Evolutionary conservation across 352 stramenopile species (phyloP), one percentile per base, ranked within the genome.

Genomic region (Elongisporangium undulatum): DNA sequence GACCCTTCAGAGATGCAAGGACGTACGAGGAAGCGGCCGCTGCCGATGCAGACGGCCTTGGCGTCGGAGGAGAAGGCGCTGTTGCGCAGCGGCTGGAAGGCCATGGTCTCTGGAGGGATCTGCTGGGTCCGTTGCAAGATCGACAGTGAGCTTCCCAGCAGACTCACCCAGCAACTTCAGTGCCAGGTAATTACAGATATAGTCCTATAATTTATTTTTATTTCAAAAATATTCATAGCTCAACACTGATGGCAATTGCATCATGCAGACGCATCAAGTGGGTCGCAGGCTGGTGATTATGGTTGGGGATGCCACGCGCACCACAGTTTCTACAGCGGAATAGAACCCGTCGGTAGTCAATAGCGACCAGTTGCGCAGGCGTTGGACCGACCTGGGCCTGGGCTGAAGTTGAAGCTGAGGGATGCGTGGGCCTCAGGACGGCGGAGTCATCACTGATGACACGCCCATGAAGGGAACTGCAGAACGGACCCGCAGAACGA

Each of bases 1-100:
- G 1, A 4, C 29, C 29, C 29, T 41, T 41, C 19, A 50, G 7
- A n/a, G 19, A 59, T 19, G 39, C 19, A 58, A 16, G 51, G 22
- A 65, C 55, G 63, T 58, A 90, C 80, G 63, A 92, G 53, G 63
- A 93, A 93, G 62, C 84, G 77, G 13, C 84, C 84, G 51, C 69
- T 81, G 57, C 84, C 84, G 49, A 93, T 80, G 74, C 77, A 89
- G 20, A 93, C 65, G 23, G 77, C 57, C 3, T 56, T 65, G 17
- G 66, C 75, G 53, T 64, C 51, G 15, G 65, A 63, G 26, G 67
- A 65, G 61, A 67, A 68, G 4, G 58, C 20, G 12, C 53, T 55
- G 13, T 53, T 59, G 38, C 50, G 68, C 12, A 79, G 29, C 16
- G 71, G 68, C 22, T 56, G 48, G 65, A 79, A 79, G 67, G 49